Evolutionary conservation across 2,329 filamentous ascomycete genomes (phyloP), one percentile per base, ranked within the genome.

Genomic region (Paraconiothyrium brasiliense): DNA sequence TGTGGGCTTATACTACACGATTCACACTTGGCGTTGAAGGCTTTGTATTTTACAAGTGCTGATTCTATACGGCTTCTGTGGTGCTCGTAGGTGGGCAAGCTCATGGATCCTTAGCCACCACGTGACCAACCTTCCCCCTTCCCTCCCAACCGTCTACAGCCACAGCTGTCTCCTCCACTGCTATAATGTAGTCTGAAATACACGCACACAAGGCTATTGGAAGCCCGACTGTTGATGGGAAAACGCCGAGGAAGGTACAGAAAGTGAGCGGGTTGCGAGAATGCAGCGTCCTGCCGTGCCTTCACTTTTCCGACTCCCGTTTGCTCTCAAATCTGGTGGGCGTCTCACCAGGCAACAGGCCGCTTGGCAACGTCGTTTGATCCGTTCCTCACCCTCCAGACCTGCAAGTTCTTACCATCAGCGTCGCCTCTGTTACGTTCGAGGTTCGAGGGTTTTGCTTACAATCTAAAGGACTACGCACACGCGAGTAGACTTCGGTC

Each of bases 261-360:
- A 43, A 48, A 47, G 54, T 56, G 43, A 48, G 27, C 14, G 30
- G 30, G 27, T 7, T 24, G 13, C 52, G 10, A 20, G 8, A 6
- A 46, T 35, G 16, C 14, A 14, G 39, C 39, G 16, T 41, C 39
- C 20, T 6, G 27, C 27, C 27, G 4, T 30, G 27, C 27, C 27
- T 30, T 30, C 39, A 22, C 27, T 35, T 10, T 27, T 14, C 22
- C 54, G 37, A 30, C 30, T 7, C 10, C 20, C 30, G 54, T 56
- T 56, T 56, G 54, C 43, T 47, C 43, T 24, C 43, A 56, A 10
- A 30, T n/a, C 22, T 30, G 9, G 35, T 13, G 35, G 6, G 34
- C 11, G 20, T 16, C 41, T 46, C 43, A 56, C 41, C 37, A 35
- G 7, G 10, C 30, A 10, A 35, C 5, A 27, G 30, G 20, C n/a